These are phyloP conservation scores for Xylaria sp. DNA, from an alignment of 2,329 filamentous ascomycete species.

Conservation along the genomic window DNA sequence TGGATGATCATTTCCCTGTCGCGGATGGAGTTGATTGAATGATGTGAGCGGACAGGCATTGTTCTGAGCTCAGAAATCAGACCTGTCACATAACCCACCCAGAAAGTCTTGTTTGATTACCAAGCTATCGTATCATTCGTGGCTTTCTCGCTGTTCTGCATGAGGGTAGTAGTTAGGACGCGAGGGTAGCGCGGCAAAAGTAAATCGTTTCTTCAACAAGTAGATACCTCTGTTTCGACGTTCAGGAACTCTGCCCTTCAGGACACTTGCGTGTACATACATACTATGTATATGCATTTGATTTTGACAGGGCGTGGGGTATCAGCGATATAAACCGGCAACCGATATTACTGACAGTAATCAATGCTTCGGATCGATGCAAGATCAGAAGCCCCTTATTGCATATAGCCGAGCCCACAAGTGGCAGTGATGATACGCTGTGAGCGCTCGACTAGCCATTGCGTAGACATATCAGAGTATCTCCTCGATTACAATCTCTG, in stretches of 20 bases:
- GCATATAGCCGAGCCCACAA: constrained; percentile 18
- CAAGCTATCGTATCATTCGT: constrained; percentile 17
- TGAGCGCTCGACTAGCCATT: constrained; percentile 3
- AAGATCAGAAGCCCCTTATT: constrained; percentile 24
- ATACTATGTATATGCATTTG: neutral
- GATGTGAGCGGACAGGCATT: constrained; percentile 14
- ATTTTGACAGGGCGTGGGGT: neutral
- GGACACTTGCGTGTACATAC: neutral
- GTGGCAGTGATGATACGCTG: neutral
- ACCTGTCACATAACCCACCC: constrained; percentile 12
- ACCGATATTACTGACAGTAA: constrained; percentile 1
- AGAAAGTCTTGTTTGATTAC: neutral
- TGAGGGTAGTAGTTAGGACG: constrained; percentile 10
- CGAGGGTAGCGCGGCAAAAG: constrained; percentile 19
- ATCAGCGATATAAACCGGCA: neutral
- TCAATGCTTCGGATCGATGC: constrained; percentile 27
- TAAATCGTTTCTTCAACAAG: neutral
- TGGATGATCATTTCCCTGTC: constrained; percentile 21
- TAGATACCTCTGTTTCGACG: neutral
- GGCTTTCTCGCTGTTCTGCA: constrained; percentile 18
- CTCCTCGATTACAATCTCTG: constrained; percentile 8
- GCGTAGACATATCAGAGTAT: constrained; percentile 2
- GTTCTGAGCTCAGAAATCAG: neutral
- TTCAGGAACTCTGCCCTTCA: neutral
- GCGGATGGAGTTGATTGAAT: constrained; percentile 1